Conservation (phyloP, 805 yeast species). For the Zygosaccharomyces siamensis region DNA sequence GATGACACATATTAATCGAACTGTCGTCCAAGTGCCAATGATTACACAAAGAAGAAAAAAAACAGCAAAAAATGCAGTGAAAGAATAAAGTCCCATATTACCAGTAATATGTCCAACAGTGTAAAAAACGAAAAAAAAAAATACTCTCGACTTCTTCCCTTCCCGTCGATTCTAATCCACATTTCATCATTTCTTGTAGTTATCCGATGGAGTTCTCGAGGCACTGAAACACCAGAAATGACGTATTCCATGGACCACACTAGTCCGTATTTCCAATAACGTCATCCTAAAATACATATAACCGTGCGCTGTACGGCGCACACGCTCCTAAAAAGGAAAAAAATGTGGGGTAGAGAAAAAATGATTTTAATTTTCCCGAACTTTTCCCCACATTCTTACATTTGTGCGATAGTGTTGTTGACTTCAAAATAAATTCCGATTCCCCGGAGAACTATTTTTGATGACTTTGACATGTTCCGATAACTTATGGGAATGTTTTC, state of each 20-base stretch:
- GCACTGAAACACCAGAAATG: background rate
- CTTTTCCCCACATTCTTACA: slow-evolving; percentile 1
- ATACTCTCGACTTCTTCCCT: no score
- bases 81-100: background rate
- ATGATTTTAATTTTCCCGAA: background rate
- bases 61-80: background rate
- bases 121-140: no score
- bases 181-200: no score
- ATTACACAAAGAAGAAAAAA: slow-evolving; percentile 40
- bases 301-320: background rate
- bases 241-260: background rate
- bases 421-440: background rate
- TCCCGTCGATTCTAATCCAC: no score
- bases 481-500: background rate
- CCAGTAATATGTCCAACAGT: background rate
- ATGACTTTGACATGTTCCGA: slow-evolving; percentile 1
- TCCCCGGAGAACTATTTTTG: background rate
- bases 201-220: background rate
- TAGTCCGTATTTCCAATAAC: background rate
- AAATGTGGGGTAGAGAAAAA: slow-evolving; percentile 1
- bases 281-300: background rate
- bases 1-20: slow-evolving; percentile 13
- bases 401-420: background rate
- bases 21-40: slow-evolving; percentile 22
- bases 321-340: background rate